Percentiles rank a stretch among this genome's conserved stretches.
Conservation (phyloP, 805 yeast species). For the Barnettozyma vustinii region DNA sequence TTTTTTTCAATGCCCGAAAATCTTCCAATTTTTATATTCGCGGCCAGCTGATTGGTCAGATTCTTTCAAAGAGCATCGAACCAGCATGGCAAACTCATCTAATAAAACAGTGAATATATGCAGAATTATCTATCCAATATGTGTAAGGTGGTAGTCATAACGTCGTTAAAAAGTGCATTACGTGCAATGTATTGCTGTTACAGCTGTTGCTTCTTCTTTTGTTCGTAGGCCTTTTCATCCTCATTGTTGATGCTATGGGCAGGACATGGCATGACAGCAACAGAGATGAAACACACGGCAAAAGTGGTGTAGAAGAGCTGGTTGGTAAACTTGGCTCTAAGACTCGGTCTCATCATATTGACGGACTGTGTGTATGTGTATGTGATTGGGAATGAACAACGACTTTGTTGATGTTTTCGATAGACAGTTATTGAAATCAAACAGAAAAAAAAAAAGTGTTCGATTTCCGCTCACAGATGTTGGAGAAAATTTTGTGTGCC, state of each 20-base stretch:
- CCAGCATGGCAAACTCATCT: neutral
- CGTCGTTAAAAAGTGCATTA: conserved; percentile 4
- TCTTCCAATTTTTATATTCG: neutral
- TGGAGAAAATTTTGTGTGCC: no score
- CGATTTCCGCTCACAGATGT: no score
- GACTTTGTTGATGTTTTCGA: neutral
- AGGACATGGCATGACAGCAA: conserved; percentile 39
- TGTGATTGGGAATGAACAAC: neutral
- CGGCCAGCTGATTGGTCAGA: conserved; percentile 1
- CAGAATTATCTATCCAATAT: neutral
- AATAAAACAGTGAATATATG: neutral
- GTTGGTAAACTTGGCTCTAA: conserved; percentile 46
- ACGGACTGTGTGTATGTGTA: neutral
- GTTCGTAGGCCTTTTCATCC: conserved; percentile 28
- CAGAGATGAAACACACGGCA: conserved; percentile 50
- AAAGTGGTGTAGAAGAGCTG: conserved; percentile 54
- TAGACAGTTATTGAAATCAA: no score
- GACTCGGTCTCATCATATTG: conserved; percentile 42
- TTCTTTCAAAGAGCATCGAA: neutral
- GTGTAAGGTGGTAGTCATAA: conserved; percentile 6
- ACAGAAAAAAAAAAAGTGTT: no score
- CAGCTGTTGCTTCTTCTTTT: conserved; percentile 8
- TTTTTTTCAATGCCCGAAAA: neutral
- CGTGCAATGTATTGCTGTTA: neutral
- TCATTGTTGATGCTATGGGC: conserved; percentile 38